These are phyloP conservation scores for Buxus sempervirens DNA, from an alignment of 164 flowering plant genomes.

Conservation along the genomic window DNA sequence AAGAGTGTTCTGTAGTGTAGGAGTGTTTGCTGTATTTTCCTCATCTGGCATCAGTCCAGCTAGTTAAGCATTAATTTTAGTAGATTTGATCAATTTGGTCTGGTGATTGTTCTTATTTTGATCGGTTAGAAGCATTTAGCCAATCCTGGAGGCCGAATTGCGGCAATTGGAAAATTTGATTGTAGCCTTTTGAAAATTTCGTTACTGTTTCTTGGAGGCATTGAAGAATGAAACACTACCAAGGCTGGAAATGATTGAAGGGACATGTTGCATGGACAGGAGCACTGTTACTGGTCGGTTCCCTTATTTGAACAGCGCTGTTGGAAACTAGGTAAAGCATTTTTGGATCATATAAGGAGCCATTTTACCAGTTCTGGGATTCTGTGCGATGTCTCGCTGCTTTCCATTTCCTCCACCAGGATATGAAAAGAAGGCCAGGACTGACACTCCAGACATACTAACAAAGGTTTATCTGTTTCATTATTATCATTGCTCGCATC, in stretches of 20 bases:
- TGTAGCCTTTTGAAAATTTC: constrained; percentile 9
- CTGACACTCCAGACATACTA: constrained; percentile 53
- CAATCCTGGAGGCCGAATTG: background rate
- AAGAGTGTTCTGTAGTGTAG: background rate
- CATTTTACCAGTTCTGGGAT: constrained; percentile 20
- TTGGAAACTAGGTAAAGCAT: constrained; percentile 31
- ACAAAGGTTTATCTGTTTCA: constrained; percentile 47
- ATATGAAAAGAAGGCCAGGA: constrained; percentile 71
- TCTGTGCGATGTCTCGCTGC: constrained; percentile 95
- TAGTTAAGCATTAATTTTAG: constrained; percentile 10
- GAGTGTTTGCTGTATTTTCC: background rate
- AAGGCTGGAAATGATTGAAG: constrained; percentile 66
- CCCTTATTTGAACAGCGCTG: constrained; percentile 39
- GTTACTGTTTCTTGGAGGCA: constrained; percentile 3
- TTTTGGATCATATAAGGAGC: constrained; percentile 24
- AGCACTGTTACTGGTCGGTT: constrained; percentile 54
- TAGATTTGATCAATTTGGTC: background rate
- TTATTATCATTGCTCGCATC: background rate
- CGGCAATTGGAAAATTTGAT: background rate
- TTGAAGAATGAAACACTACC: constrained; percentile 30
- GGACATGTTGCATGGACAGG: constrained; percentile 87
- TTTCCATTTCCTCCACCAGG: constrained; percentile 99
- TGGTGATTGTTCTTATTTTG: background rate
- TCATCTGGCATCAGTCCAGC: constrained; percentile 8
- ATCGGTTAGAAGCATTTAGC: constrained; percentile 1